Conservation (phyloP, 768 basidiomycete genomes). For the Psilocybe subaeruginosa region DNA sequence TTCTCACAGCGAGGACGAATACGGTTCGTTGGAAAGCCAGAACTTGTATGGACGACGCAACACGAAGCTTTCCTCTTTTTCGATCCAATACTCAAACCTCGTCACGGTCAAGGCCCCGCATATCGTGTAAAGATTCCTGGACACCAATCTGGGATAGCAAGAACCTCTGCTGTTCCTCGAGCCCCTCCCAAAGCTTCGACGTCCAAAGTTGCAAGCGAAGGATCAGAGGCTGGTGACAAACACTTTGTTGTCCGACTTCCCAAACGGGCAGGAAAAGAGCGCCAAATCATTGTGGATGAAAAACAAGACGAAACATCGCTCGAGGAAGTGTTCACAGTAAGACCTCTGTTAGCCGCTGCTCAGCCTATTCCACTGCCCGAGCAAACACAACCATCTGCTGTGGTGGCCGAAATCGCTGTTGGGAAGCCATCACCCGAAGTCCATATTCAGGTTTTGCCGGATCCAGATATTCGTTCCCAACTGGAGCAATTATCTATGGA, state of each 20-base stretch:
- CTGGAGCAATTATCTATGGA: slow-evolving; percentile 42
- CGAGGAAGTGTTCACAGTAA: slow-evolving; percentile 64
- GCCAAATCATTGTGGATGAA: slow-evolving; percentile 22
- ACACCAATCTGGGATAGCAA: slow-evolving; percentile 40
- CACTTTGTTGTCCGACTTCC: slow-evolving; percentile 61
- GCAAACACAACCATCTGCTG: slow-evolving; percentile 13
- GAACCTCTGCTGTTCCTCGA: slow-evolving; percentile 31
- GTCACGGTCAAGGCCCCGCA: slow-evolving; percentile 54
- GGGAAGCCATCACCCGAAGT: not conserved
- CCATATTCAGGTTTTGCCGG: slow-evolving; percentile 24
- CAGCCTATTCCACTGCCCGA: slow-evolving; percentile 33
- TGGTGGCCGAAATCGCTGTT: slow-evolving; percentile 9
- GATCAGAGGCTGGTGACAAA: slow-evolving; percentile 47
- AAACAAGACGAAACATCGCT: slow-evolving; percentile 39
- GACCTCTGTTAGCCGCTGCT: slow-evolving; percentile 47
- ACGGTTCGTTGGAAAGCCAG: slow-evolving; percentile 79
- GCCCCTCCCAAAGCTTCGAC: slow-evolving; percentile 18
- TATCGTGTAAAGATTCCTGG: slow-evolving; percentile 71
- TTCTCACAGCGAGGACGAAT: slow-evolving; percentile 44
- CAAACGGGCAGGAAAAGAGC: slow-evolving; percentile 38
- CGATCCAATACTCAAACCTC: slow-evolving; percentile 60
- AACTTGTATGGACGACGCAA: slow-evolving; percentile 83
- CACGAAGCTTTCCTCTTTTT: slow-evolving; percentile 75
- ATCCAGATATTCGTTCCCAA: slow-evolving; percentile 37
- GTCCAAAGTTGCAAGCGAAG: slow-evolving; percentile 16